A percentile compares a stretch with the other conserved stretches of the same genome.
Conservation (phyloP, 805 yeast species). For the Blastobotrys attinorum region DNA sequence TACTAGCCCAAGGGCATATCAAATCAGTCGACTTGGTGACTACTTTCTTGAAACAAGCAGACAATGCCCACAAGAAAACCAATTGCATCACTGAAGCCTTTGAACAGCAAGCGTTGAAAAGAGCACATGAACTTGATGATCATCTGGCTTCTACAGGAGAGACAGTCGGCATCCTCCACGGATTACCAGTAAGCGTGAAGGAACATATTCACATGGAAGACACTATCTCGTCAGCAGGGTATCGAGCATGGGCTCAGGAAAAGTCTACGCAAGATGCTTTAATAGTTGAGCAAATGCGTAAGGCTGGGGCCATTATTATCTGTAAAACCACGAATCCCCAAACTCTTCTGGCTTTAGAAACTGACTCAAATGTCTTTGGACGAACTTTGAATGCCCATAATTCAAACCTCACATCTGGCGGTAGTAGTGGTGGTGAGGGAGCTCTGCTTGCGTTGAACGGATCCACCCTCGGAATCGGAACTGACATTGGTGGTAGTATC, state of each 20-base stretch:
- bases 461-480: constrained; percentile 44
- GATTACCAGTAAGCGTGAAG: constrained; percentile 56
- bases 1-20: neutral
- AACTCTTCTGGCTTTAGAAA: constrained; percentile 43
- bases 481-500: constrained; percentile 48
- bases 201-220: constrained; percentile 43
- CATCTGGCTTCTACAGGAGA: constrained; percentile 39
- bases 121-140: constrained; percentile 49
- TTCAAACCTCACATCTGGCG: constrained; percentile 40
- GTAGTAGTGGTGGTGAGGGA: constrained; percentile 50
- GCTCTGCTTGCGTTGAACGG: constrained; percentile 39
- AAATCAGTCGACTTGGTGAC: constrained; percentile 37
- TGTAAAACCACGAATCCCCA: constrained; percentile 47
- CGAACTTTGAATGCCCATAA: constrained; percentile 40
- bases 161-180: constrained; percentile 55
- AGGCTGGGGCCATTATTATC: constrained; percentile 45
- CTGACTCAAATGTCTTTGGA: constrained; percentile 38
- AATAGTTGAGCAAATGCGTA: constrained; percentile 24
- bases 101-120: constrained; percentile 47
- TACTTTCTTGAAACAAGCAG: constrained; percentile 52
- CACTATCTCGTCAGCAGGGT: constrained; percentile 41
- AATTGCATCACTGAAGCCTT: constrained; percentile 35
- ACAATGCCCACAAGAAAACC: constrained; percentile 48
- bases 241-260: constrained; percentile 15
- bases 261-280: constrained; percentile 12